phyloP scores from a whole-genome alignment of 164 flowering plant genomes.

The Nymphaea thermarum region DNA sequence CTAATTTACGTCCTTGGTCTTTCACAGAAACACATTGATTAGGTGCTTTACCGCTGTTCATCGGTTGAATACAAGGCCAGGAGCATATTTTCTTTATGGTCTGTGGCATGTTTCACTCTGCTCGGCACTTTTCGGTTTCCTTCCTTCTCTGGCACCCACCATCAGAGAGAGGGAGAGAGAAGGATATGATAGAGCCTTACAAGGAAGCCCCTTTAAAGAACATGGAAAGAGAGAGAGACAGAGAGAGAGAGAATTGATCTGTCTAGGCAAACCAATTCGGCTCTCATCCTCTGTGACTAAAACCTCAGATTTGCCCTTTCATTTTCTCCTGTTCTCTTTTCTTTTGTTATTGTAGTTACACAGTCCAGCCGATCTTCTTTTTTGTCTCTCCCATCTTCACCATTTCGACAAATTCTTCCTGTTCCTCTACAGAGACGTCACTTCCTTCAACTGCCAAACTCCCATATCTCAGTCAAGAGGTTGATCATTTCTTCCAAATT shows the following conservation, averaged over 20 bases:
- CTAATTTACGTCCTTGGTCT: too few species aligned
- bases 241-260: neutral
- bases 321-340: neutral
- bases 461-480: neutral
- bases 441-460: neutral
- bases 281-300: too few species aligned
- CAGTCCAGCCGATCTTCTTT: neutral
- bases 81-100: neutral
- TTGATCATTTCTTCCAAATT: neutral
- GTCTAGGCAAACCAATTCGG: neutral
- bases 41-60: neutral
- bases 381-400: neutral
- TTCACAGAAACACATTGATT: too few species aligned
- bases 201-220: too few species aligned
- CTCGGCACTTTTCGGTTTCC: neutral
- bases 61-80: neutral
- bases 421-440: neutral
- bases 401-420: neutral
- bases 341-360: neutral
- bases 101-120: neutral
- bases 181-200: too few species aligned
- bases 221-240: too few species aligned
- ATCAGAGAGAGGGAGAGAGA: neutral
- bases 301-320: too few species aligned
- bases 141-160: neutral